Conservation (phyloP, 73 alveolate species). For the Stentor roeselii region DNA sequence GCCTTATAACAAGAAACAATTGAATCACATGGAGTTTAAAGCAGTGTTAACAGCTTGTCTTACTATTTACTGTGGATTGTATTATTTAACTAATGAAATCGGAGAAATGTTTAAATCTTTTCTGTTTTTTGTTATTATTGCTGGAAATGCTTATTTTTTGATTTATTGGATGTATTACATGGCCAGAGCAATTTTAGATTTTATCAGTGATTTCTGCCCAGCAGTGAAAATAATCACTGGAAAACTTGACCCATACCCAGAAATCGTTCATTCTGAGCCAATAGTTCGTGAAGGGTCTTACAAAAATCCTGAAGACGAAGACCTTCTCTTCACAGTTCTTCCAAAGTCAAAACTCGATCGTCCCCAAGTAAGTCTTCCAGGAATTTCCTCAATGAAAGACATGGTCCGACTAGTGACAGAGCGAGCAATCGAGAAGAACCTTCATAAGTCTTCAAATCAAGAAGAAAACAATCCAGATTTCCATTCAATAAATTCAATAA, state of each 20-base stretch:
- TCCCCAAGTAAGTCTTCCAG: too few species aligned
- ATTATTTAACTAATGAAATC: constrained; percentile 14
- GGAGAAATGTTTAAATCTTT: background rate
- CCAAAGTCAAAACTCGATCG: too few species aligned
- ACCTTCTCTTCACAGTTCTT: too few species aligned
- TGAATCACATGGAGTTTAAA: constrained; percentile 10
- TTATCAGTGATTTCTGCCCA: background rate
- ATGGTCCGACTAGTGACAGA: too few species aligned
- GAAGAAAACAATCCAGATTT: too few species aligned
- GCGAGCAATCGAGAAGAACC: too few species aligned
- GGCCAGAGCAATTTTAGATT: background rate
- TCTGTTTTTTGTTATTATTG: background rate
- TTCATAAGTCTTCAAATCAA: too few species aligned
- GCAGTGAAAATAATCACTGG: background rate
- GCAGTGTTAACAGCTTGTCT: background rate
- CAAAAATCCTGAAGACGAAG: background rate
- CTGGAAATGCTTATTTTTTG: background rate
- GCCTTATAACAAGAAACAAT: background rate
- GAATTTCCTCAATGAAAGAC: too few species aligned
- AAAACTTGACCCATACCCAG: constrained; percentile 6
- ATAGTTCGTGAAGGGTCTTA: background rate
- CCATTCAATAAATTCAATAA: too few species aligned
- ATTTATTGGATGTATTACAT: constrained; percentile 4
- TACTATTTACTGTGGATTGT: constrained; percentile 18
- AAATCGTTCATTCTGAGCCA: background rate